Conservation (phyloP, 2,329 filamentous ascomycete species). For the Colletotrichum liaoningense region DNA sequence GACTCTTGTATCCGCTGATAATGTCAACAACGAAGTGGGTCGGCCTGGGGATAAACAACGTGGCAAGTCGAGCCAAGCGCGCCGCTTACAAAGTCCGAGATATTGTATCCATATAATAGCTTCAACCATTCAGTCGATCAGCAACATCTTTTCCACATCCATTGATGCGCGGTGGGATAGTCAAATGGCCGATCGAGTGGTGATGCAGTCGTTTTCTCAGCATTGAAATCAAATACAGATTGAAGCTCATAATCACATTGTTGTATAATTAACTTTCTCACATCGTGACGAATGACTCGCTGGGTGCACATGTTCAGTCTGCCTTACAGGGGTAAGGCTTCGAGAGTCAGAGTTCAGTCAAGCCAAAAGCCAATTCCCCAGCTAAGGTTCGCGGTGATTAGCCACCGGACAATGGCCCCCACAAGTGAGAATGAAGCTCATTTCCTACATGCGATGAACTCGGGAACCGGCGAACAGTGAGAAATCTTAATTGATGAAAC, state of each 20-base stretch:
- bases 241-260: neutral
- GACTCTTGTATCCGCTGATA: neutral
- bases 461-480: neutral
- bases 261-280: conserved; percentile 3
- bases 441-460: conserved; percentile 1
- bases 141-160: neutral
- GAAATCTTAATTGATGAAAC: conserved; percentile 19
- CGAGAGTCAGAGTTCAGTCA: neutral
- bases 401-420: neutral
- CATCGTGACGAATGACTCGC: conserved; percentile 1
- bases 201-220: neutral
- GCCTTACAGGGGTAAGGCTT: conserved; percentile 4
- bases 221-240: neutral
- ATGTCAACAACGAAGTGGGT: neutral
- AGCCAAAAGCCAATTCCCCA: neutral
- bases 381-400: conserved; percentile 1
- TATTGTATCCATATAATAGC: neutral
- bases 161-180: neutral
- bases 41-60: neutral
- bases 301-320: neutral
- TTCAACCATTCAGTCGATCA: neutral
- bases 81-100: neutral
- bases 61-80: neutral
- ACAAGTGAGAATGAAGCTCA: conserved; percentile 2
- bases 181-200: neutral